Conservation (phyloP, 768 basidiomycete species). For the Cyclocybe cylindracea region DNA sequence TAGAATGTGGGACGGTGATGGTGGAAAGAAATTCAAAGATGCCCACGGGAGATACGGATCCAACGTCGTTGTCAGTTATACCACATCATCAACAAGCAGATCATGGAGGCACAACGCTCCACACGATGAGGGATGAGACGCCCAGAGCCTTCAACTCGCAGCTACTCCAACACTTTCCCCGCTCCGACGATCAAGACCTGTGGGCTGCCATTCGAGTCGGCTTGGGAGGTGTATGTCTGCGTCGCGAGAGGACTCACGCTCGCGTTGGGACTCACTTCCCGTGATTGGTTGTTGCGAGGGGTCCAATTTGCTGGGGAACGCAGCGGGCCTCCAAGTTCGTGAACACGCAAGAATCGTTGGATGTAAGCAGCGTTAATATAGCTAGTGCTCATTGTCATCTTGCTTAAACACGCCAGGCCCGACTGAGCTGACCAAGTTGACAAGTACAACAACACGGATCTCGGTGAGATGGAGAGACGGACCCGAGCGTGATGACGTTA, state of each 20-base stretch:
- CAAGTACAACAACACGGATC: too few species aligned
- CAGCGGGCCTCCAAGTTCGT: conserved; percentile 52
- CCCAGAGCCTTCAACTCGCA: conserved; percentile 60
- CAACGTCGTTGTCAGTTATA: conserved; percentile 11
- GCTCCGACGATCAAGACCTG: conserved; percentile 57
- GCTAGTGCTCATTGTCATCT: too few species aligned
- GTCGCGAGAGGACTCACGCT: conserved; percentile 34
- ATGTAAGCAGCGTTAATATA: too few species aligned
- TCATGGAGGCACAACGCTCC: conserved; percentile 59
- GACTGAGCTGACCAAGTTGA: too few species aligned
- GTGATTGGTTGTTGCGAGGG: conserved; percentile 39
- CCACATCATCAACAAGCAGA: conserved; percentile 15
- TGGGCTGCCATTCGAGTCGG: conserved; percentile 37
- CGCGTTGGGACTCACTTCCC: conserved; percentile 49
- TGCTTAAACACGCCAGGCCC: too few species aligned
- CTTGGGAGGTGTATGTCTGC: too few species aligned
- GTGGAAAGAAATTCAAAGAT: not conserved
- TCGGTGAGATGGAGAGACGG: too few species aligned
- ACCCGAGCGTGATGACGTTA: too few species aligned
- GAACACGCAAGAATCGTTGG: conserved; percentile 44
- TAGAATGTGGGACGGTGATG: too few species aligned
- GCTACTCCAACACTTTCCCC: conserved; percentile 63
- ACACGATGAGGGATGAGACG: conserved; percentile 54
- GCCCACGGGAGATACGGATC: conserved; percentile 51
- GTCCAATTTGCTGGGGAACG: conserved; percentile 40